Evolutionary conservation across 2,329 filamentous ascomycete species (phyloP).

Genomic region (Trichoderma lentiforme): DNA sequence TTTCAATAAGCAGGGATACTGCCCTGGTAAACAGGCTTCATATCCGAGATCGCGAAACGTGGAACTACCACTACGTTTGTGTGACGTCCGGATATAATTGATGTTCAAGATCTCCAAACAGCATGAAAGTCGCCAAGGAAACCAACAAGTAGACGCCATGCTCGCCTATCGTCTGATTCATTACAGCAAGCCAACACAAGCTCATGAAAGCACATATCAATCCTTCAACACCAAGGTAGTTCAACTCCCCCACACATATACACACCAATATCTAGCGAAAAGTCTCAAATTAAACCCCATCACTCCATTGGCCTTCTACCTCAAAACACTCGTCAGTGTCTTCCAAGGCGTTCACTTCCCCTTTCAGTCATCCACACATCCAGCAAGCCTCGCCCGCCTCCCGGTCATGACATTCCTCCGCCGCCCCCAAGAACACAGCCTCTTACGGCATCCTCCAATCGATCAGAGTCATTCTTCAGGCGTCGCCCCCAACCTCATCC

Average conservation of each 20-base stretch:
- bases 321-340: neutral
- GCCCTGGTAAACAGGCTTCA: neutral
- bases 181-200: slow-evolving; percentile 44
- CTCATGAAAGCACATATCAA: slow-evolving; percentile 25
- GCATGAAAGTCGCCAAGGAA: neutral
- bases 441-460: slow-evolving; percentile 40
- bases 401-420: slow-evolving; percentile 38
- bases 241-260: slow-evolving; percentile 14
- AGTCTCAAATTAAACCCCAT: neutral
- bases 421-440: slow-evolving; percentile 39
- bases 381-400: slow-evolving; percentile 36
- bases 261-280: slow-evolving; percentile 43
- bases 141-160: neutral
- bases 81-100: neutral
- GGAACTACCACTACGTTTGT: neutral
- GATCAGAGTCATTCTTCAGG: slow-evolving; percentile 41
- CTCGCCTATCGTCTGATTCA: slow-evolving; percentile 23
- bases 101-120: neutral
- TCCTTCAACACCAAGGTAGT: neutral
- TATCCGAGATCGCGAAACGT: neutral
- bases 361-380: slow-evolving; percentile 40
- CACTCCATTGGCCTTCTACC: neutral
- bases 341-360: neutral
- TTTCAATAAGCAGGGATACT: neutral
- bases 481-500: slow-evolving; percentile 37